These are phyloP conservation scores for Leishmania aethiopica DNA, from an alignment of 208 protist species.

Conservation along the genomic window DNA sequence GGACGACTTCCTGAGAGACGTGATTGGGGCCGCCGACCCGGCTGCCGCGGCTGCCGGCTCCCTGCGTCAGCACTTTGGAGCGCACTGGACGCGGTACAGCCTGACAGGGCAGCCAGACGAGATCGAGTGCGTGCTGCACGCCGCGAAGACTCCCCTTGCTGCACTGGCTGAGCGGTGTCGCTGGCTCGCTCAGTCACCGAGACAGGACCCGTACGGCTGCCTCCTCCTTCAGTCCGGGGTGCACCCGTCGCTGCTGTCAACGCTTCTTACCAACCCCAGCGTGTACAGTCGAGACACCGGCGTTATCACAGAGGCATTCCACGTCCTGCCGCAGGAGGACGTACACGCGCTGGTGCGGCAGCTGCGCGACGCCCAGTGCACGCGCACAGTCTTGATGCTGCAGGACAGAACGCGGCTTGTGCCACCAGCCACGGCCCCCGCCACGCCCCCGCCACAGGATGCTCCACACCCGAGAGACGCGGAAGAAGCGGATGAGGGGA, in stretches of 20 bases:
- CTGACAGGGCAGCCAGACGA: slow-evolving; percentile 59
- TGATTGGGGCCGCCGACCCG: slow-evolving; percentile 77
- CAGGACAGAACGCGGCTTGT: slow-evolving; percentile 17
- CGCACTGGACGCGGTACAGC: slow-evolving; percentile 65
- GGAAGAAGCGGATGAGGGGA: neutral
- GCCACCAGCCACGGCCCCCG: slow-evolving; percentile 4
- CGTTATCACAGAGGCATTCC: slow-evolving; percentile 23
- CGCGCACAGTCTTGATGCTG: slow-evolving; percentile 1
- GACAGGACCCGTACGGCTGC: slow-evolving; percentile 72
- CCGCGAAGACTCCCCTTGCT: slow-evolving; percentile 69
- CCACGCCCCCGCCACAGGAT: neutral
- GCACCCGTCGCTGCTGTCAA: slow-evolving; percentile 40
- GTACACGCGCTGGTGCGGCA: slow-evolving; percentile 16
- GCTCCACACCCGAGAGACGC: neutral
- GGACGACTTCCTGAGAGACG: slow-evolving; percentile 49
- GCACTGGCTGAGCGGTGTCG: slow-evolving; percentile 80
- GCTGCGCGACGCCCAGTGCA: slow-evolving; percentile 20
- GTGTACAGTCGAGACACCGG: slow-evolving; percentile 33
- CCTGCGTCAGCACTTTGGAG: slow-evolving; percentile 53
- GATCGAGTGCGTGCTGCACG: slow-evolving; percentile 82
- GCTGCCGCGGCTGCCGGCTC: slow-evolving; percentile 38
- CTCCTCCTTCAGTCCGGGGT: slow-evolving; percentile 66
- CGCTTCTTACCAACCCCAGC: slow-evolving; percentile 50
- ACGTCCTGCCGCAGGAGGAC: slow-evolving; percentile 20
- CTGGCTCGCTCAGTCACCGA: slow-evolving; percentile 56